Evolutionary conservation across 176 grass and related monocot species (phyloP).

Genomic region (Oryza coarctata): DNA sequence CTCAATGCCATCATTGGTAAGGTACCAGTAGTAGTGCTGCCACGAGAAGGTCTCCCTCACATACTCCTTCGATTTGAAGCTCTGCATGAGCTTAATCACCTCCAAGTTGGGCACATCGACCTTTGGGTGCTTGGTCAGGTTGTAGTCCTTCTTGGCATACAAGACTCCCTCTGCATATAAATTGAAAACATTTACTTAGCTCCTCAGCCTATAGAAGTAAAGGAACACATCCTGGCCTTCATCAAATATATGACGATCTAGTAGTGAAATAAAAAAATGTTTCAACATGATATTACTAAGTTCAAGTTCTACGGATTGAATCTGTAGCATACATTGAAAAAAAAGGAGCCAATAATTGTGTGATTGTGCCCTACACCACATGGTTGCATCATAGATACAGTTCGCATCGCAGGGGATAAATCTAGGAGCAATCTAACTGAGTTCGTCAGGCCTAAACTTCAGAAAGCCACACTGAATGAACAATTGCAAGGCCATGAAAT

Average conservation of each 20-base stretch:
- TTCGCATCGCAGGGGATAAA: not conserved
- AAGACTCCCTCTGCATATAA: constrained; percentile 68
- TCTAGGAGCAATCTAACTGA: not conserved
- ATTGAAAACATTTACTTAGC: not conserved
- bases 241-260: not conserved
- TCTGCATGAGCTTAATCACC: constrained; percentile 99
- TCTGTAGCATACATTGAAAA: not conserved
- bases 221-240: not conserved
- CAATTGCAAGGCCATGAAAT: not conserved
- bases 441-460: not conserved
- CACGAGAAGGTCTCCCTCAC: constrained; percentile 91
- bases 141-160: constrained; percentile 94
- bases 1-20: constrained; percentile 91
- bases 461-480: not conserved
- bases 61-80: constrained; percentile 97
- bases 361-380: not conserved
- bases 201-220: not conserved
- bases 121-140: constrained; percentile 85
- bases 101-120: constrained; percentile 77
- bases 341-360: not conserved
- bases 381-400: not conserved
- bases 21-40: constrained; percentile 96
- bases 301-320: not conserved
- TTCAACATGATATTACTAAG: not conserved
- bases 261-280: not conserved